Evolutionary conservation across 805 yeast genomes (phyloP).

Genomic region (Kazachstania viticola): DNA sequence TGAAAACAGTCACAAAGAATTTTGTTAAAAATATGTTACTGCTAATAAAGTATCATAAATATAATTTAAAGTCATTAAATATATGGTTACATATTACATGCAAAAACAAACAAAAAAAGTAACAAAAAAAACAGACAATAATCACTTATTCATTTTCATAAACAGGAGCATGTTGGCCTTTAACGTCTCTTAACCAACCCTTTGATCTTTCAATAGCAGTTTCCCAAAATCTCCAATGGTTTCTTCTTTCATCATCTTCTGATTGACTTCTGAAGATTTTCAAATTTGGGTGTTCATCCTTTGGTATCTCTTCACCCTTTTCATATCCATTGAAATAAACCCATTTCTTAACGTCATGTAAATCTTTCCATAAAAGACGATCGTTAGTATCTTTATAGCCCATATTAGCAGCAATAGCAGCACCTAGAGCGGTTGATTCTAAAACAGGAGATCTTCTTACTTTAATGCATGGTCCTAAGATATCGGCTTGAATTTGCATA

Average conservation of each 20-base stretch:
- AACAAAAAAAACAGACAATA: no score
- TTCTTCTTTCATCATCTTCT: conserved; percentile 45
- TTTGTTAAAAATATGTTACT: no score
- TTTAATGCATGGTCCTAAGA: conserved; percentile 75
- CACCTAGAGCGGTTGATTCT: conserved; percentile 93
- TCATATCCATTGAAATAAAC: conserved; percentile 80
- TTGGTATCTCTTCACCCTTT: conserved; percentile 11
- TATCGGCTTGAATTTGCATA: conserved; percentile 89
- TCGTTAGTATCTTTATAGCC: conserved; percentile 37
- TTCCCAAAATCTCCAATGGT: conserved; percentile 72
- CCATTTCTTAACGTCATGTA: conserved; percentile 74
- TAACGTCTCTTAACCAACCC: conserved; percentile 51
- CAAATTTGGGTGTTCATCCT: conserved; percentile 16
- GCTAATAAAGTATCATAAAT: no score
- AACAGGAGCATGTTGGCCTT: neutral
- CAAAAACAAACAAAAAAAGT: no score
- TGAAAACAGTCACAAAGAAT: no score
- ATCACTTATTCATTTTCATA: no score
- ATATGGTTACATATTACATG: no score
- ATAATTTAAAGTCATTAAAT: no score
- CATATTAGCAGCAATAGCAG: conserved; percentile 91
- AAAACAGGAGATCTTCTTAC: conserved; percentile 71
- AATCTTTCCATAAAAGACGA: conserved; percentile 58
- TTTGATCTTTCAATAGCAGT: conserved; percentile 69
- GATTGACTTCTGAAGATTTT: conserved; percentile 32